A percentile compares a stretch with the other conserved stretches of the same genome.
Conservation (phyloP, 164 flowering plant species). For the Magnolia sinica region DNA sequence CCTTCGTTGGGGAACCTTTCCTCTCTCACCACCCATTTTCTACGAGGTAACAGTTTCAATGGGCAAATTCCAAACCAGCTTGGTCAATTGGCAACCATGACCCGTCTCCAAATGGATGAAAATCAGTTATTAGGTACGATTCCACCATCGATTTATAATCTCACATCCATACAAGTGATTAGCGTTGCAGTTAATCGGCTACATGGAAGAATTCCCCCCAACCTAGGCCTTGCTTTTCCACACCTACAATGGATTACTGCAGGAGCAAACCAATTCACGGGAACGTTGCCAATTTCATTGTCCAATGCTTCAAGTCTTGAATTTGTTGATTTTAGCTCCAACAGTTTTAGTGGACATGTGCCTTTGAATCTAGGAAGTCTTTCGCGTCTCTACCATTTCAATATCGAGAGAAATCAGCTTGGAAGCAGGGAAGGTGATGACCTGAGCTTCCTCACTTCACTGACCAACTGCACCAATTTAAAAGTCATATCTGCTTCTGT, state of each 20-base stretch:
- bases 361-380: too few species aligned
- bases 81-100: conserved; percentile 23
- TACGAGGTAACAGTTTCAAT: conserved; percentile 20
- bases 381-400: not conserved
- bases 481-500: not conserved
- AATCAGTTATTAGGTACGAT: conserved; percentile 41
- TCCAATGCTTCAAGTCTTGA: too few species aligned
- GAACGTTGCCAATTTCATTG: too few species aligned
- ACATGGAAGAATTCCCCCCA: conserved; percentile 22
- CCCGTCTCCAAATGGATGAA: conserved; percentile 21
- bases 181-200: conserved; percentile 35
- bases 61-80: conserved; percentile 36
- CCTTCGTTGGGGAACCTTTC: conserved; percentile 35
- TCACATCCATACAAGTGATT: conserved; percentile 32
- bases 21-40: conserved; percentile 16
- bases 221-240: conserved; percentile 12
- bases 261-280: too few species aligned
- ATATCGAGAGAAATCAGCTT: not conserved
- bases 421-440: not conserved
- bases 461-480: not conserved
- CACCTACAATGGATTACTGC: too few species aligned
- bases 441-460: not conserved
- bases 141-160: conserved; percentile 42
- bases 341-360: too few species aligned
- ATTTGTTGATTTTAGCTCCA: too few species aligned